Evolutionary conservation across 192 early-diverging fungal genomes (phyloP).

Genomic region (Coemansia sp.): DNA sequence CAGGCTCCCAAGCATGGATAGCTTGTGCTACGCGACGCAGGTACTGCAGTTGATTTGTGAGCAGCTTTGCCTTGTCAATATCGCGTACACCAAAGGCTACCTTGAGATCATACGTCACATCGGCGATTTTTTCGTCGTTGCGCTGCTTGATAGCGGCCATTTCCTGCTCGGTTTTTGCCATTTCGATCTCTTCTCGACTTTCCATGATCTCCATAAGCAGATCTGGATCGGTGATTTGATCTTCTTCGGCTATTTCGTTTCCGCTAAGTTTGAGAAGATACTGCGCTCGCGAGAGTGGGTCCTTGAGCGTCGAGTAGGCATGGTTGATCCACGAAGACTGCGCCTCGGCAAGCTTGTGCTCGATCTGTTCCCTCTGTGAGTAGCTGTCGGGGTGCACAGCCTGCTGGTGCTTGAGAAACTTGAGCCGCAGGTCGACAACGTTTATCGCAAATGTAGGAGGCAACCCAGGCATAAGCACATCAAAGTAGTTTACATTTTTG

Average conservation of each 20-base stretch:
- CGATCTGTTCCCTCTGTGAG: conserved; percentile 44
- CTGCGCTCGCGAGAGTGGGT: conserved; percentile 77
- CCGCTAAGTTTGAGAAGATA: conserved; percentile 72
- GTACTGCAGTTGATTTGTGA: conserved; percentile 74
- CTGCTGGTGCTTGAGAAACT: conserved; percentile 79
- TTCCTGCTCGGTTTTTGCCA: conserved; percentile 62
- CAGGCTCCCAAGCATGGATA: conserved; percentile 43
- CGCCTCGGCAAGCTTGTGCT: conserved; percentile 38
- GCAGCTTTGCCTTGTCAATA: conserved; percentile 60
- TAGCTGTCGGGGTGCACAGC: conserved; percentile 84
- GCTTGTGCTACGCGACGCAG: conserved; percentile 40
- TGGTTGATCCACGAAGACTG: conserved; percentile 87
- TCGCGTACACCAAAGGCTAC: conserved; percentile 60
- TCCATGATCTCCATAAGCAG: conserved; percentile 87
- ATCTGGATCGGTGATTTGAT: conserved; percentile 63
- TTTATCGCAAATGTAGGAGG: conserved; percentile 68
- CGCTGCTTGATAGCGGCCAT: conserved; percentile 58
- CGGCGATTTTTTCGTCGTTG: conserved; percentile 60
- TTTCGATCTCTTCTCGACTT: conserved; percentile 72
- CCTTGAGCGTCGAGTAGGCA: conserved; percentile 74
- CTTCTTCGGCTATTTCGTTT: conserved; percentile 60
- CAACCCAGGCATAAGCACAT: conserved; percentile 54
- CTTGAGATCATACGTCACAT: conserved; percentile 35
- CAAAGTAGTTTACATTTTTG: conserved; percentile 59
- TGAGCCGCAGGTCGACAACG: conserved; percentile 56